phyloP scores from a whole-genome alignment of 805 yeast genomes.

The Saccharomycopsis capsularis region DNA sequence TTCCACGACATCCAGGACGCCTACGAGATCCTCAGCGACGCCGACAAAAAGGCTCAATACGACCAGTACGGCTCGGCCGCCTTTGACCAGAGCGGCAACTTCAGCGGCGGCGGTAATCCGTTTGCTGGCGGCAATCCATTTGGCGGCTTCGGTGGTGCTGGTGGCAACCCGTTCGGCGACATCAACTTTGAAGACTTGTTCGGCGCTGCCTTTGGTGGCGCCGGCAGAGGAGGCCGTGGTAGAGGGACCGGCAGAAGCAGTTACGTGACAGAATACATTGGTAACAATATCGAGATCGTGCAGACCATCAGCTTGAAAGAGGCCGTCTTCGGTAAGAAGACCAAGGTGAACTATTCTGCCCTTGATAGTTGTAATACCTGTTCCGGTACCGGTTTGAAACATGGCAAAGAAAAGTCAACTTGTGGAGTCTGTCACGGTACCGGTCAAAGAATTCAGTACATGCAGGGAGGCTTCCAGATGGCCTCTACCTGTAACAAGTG shows the following conservation, averaged over 20 bases:
- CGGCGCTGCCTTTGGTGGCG: conserved; percentile 41
- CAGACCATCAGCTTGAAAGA: conserved; percentile 76
- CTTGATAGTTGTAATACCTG: conserved; percentile 75
- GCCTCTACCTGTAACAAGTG: conserved; percentile 85
- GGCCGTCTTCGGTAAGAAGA: conserved; percentile 72
- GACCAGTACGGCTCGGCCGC: conserved; percentile 91
- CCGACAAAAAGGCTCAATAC: conserved; percentile 76
- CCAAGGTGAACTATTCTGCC: conserved; percentile 61
- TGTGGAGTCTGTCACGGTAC: conserved; percentile 90
- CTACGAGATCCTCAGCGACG: conserved; percentile 83
- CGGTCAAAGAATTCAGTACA: conserved; percentile 78
- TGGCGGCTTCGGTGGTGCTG: conserved; percentile 56
- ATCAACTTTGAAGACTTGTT: conserved; percentile 60
- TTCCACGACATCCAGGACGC: conserved; percentile 94
- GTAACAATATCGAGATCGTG: conserved; percentile 79
- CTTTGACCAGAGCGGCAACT: conserved; percentile 52
- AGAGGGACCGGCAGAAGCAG: conserved; percentile 34
- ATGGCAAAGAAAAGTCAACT: conserved; percentile 64
- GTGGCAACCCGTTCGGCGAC: conserved; percentile 33
- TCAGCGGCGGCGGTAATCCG: conserved; percentile 37
- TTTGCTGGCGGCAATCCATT: conserved; percentile 34
- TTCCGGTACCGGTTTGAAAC: conserved; percentile 77
- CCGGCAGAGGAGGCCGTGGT: conserved; percentile 30
- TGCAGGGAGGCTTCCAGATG: conserved; percentile 95
- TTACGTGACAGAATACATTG: conserved; percentile 72